Conservation (phyloP, 1,139 yeast genomes). For the Debaryomyces sp. region DNA sequence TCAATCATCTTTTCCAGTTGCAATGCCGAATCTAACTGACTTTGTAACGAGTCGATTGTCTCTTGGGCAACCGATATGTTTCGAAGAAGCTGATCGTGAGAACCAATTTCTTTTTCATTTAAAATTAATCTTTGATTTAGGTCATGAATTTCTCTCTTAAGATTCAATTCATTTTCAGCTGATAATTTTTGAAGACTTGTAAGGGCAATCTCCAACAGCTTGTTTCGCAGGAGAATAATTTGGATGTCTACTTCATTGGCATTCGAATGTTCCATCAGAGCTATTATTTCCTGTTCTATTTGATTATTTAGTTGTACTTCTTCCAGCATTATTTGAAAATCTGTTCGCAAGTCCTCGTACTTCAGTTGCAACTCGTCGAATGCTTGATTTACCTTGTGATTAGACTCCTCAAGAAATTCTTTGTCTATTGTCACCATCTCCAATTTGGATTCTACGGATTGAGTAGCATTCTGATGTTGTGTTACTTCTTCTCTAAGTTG, state of each 20-base stretch:
- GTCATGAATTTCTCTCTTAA: constrained; percentile 25
- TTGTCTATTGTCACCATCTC: constrained; percentile 59
- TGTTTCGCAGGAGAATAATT: constrained; percentile 28
- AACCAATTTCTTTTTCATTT: constrained; percentile 12
- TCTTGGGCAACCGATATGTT: constrained; percentile 37
- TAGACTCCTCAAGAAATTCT: constrained; percentile 50
- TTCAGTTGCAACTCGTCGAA: constrained; percentile 33
- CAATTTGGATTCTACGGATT: constrained; percentile 36
- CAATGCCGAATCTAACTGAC: constrained; percentile 42
- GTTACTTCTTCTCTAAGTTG: constrained; percentile 21
- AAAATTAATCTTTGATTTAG: constrained; percentile 24
- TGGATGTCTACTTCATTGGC: constrained; percentile 18
- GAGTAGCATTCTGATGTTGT: constrained; percentile 2
- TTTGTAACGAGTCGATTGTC: constrained; percentile 47
- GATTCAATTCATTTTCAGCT: constrained; percentile 24
- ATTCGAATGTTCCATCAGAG: constrained; percentile 20
- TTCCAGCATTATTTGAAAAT: constrained; percentile 46
- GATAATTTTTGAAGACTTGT: constrained; percentile 40
- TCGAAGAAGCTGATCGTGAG: constrained; percentile 7
- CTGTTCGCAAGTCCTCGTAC: constrained; percentile 41
- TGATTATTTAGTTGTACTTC: constrained; percentile 48
- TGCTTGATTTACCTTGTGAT: constrained; percentile 33
- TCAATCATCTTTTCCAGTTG: constrained; percentile 57
- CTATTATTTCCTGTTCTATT: constrained; percentile 37
- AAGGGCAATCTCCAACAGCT: constrained; percentile 41